Evolutionary conservation across 805 yeast genomes (phyloP).

Genomic region (Lipomyces starkeyi): DNA sequence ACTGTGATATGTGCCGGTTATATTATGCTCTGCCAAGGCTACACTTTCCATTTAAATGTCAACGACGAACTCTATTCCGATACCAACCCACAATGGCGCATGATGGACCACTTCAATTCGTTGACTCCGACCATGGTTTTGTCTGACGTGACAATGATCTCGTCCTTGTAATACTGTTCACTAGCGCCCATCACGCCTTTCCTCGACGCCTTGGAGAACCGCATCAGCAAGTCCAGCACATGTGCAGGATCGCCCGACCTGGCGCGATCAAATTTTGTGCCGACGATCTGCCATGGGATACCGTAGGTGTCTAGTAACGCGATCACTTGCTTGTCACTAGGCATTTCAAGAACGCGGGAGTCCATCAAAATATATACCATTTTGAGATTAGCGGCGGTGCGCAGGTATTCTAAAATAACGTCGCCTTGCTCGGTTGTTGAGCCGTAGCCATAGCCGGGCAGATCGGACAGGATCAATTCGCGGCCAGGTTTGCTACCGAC

Average conservation of each 20-base stretch:
- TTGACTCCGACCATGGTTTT: slow-evolving; percentile 9
- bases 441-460: slow-evolving; percentile 88
- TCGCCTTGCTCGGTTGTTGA: slow-evolving; percentile 73
- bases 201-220: slow-evolving; percentile 5
- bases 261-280: slow-evolving; percentile 26
- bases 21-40: not conserved
- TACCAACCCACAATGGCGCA: slow-evolving; percentile 5
- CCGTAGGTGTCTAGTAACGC: slow-evolving; percentile 10
- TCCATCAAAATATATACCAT: slow-evolving; percentile 26
- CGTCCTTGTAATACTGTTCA: not conserved
- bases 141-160: slow-evolving; percentile 18
- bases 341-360: slow-evolving; percentile 6
- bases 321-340: slow-evolving; percentile 14
- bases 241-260: not conserved
- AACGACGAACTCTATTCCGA: not conserved
- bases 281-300: slow-evolving; percentile 26
- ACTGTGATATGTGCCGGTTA: not conserved
- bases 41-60: not conserved
- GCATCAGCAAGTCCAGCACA: not conserved
- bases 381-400: slow-evolving; percentile 50
- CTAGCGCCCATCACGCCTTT: slow-evolving; percentile 6
- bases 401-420: slow-evolving; percentile 66
- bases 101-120: slow-evolving; percentile 20
- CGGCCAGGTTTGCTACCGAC: slow-evolving; percentile 59
- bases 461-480: slow-evolving; percentile 71